phyloP scores from a whole-genome alignment of 768 basidiomycete genomes.

The Tricholomella constricta region DNA sequence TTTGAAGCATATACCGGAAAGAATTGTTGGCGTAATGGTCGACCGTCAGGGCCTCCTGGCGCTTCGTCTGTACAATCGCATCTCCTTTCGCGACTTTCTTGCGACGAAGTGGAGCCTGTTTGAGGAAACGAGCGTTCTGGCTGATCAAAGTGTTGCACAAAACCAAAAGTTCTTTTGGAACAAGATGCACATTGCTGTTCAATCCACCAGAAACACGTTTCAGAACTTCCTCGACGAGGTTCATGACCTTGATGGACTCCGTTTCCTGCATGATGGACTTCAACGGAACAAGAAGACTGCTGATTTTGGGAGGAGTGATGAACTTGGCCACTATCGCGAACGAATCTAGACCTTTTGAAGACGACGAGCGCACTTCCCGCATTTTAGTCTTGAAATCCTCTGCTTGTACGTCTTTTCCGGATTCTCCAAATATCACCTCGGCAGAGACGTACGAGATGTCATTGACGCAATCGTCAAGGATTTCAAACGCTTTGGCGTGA shows the following conservation, averaged over 20 bases:
- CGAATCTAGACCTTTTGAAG: slow-evolving; percentile 83
- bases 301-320: slow-evolving; percentile 77
- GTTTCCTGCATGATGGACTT: slow-evolving; percentile 87
- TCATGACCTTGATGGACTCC: slow-evolving; percentile 75
- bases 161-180: slow-evolving; percentile 69
- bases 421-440: slow-evolving; percentile 93
- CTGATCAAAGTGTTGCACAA: slow-evolving; percentile 89
- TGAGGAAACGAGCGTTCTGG: slow-evolving; percentile 87
- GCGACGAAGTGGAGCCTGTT: slow-evolving; percentile 48
- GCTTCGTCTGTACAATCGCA: slow-evolving; percentile 78
- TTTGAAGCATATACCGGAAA: slow-evolving; percentile 57
- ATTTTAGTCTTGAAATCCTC: slow-evolving; percentile 95
- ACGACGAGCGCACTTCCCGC: slow-evolving; percentile 84
- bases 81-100: slow-evolving; percentile 48
- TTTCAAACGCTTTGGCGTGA: slow-evolving; percentile 52
- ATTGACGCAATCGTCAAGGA: slow-evolving; percentile 74
- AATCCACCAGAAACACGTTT: slow-evolving; percentile 81
- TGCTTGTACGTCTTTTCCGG: slow-evolving; percentile 82
- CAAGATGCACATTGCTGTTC: slow-evolving; percentile 76
- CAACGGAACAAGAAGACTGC: slow-evolving; percentile 74
- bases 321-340: slow-evolving; percentile 80
- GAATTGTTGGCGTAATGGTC: slow-evolving; percentile 88
- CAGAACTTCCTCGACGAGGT: slow-evolving; percentile 85
- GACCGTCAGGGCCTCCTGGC: slow-evolving; percentile 51
- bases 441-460: slow-evolving; percentile 81